Evolutionary conservation across 495 filamentous ascomycete species (phyloP).

Genomic region (Podospora didyma): DNA sequence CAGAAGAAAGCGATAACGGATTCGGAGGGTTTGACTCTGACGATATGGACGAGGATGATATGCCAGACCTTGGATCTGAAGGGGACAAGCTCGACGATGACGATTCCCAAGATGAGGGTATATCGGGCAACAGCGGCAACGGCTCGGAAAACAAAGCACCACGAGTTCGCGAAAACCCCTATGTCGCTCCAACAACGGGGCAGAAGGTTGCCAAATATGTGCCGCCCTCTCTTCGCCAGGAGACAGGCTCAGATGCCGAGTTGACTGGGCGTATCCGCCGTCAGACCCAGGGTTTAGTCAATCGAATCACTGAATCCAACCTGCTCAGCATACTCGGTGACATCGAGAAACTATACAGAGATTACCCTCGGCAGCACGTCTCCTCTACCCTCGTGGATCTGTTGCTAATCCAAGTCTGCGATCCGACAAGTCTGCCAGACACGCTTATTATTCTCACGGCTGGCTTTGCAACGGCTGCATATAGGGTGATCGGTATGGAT

Average conservation of each 20-base stretch:
- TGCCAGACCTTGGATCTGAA: constrained; percentile 10
- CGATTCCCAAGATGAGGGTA: constrained; percentile 18
- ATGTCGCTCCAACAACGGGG: constrained; percentile 44
- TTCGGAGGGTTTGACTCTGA: constrained; percentile 31
- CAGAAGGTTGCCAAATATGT: constrained; percentile 61
- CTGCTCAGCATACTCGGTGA: constrained; percentile 75
- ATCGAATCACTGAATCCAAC: constrained; percentile 88
- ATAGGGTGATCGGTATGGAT: constrained; percentile 80
- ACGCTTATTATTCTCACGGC: constrained; percentile 88
- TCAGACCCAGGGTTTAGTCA: constrained; percentile 82
- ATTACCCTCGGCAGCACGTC: constrained; percentile 77
- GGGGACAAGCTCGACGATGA: constrained; percentile 25
- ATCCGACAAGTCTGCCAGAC: constrained; percentile 71
- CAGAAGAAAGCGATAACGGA: constrained; percentile 27
- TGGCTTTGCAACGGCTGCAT: constrained; percentile 82
- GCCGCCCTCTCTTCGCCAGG: constrained; percentile 75
- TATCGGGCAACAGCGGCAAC: not conserved
- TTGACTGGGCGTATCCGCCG: constrained; percentile 64
- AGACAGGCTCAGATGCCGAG: constrained; percentile 60
- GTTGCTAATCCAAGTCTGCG: constrained; percentile 69
- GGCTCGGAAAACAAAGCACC: constrained; percentile 13
- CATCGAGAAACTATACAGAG: constrained; percentile 75
- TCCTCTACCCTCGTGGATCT: constrained; percentile 72
- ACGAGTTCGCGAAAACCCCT: constrained; percentile 47
- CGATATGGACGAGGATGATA: constrained; percentile 14